phyloP scores from a whole-genome alignment of 2,329 filamentous ascomycete genomes.

The Rosellinia necatrix region DNA sequence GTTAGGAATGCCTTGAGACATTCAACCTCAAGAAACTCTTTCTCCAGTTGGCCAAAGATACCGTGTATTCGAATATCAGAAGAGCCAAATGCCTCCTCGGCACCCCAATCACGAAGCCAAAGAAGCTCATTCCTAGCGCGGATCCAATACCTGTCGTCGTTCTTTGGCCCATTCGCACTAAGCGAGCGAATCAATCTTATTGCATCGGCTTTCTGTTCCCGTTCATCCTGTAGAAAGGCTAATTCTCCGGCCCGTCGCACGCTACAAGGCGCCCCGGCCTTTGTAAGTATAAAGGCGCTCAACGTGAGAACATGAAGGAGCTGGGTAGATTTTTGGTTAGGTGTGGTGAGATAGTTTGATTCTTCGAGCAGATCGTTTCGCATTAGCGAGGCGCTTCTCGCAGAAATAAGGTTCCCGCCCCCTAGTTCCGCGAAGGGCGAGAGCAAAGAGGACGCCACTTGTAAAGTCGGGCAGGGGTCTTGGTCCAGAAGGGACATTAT shows the following conservation, averaged over 20 bases:
- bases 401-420: conserved; percentile 42
- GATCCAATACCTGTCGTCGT: conserved; percentile 68
- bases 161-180: conserved; percentile 54
- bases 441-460: conserved; percentile 52
- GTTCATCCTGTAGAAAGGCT: conserved; percentile 63
- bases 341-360: conserved; percentile 68
- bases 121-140: conserved; percentile 66
- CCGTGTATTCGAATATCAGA: conserved; percentile 48
- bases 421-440: conserved; percentile 46
- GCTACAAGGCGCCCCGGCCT: conserved; percentile 54
- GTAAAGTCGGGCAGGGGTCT: conserved; percentile 58
- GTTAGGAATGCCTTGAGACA: conserved; percentile 70
- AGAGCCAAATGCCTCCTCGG: conserved; percentile 47
- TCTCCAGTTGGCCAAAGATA: conserved; percentile 63
- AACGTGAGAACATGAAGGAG: conserved; percentile 67
- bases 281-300: conserved; percentile 62
- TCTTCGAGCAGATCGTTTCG: conserved; percentile 60
- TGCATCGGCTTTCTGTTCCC: conserved; percentile 67
- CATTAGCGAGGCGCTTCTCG: conserved; percentile 50
- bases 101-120: conserved; percentile 77
- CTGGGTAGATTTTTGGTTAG: conserved; percentile 57
- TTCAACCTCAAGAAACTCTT: conserved; percentile 69
- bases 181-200: conserved; percentile 62
- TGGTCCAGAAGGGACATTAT: conserved; percentile 65
- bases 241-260: conserved; percentile 64